phyloP scores from a whole-genome alignment of 768 basidiomycete genomes.

The Exidia glandulosa region DNA sequence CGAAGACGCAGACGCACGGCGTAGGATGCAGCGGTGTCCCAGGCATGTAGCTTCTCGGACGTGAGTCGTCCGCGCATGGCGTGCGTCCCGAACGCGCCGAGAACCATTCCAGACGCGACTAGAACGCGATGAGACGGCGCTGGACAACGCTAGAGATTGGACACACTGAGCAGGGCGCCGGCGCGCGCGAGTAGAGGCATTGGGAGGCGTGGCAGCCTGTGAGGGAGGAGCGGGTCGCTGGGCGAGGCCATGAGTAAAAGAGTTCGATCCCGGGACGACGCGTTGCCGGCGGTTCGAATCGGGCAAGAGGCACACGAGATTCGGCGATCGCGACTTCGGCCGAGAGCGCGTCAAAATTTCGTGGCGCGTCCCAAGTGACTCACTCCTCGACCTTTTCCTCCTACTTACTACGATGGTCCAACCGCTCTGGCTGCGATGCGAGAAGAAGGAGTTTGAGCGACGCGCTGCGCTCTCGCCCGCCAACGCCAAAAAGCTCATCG shows the following conservation, averaged over 20 bases:
- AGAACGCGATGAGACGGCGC: neutral
- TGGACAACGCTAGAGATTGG: neutral
- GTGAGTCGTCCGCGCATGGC: conserved; percentile 40
- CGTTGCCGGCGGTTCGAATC: too few relatives aligned
- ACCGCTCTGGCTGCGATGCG: conserved; percentile 87
- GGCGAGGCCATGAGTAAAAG: too few relatives aligned
- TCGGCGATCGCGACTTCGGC: neutral
- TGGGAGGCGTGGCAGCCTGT: neutral
- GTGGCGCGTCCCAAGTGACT: neutral
- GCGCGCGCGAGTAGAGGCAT: neutral
- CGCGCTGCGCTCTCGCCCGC: conserved; percentile 90
- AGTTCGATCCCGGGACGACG: too few relatives aligned
- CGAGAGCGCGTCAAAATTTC: neutral
- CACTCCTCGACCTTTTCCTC: neutral
- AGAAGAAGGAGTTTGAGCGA: conserved; percentile 90
- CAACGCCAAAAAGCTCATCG: conserved; percentile 78
- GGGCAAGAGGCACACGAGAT: too few relatives aligned
- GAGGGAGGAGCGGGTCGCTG: neutral
- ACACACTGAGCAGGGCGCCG: neutral
- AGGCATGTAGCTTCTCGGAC: conserved; percentile 43
- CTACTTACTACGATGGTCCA: too few relatives aligned
- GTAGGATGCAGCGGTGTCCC: conserved; percentile 52
- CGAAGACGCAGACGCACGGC: conserved; percentile 47
- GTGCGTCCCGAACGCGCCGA: conserved; percentile 64
- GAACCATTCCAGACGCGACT: conserved; percentile 40